Evolutionary conservation across 2,329 filamentous ascomycete genomes (phyloP), one percentile per base, ranked within the genome.

Genomic region (Annulohypoxylon truncatum): DNA sequence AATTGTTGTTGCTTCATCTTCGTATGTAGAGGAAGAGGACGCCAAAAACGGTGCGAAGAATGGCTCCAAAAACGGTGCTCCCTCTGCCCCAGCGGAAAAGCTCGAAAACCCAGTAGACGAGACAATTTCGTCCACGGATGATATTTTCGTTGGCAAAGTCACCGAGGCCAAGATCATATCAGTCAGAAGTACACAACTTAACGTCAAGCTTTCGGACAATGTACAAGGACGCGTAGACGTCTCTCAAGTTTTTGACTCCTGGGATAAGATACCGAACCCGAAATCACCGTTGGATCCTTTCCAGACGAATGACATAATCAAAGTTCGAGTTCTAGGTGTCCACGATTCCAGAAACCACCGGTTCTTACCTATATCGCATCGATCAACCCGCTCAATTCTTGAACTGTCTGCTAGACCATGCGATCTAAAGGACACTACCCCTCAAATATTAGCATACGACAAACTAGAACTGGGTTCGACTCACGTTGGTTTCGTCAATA

Each of bases 181-280:
- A 0, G 83, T 97, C 75, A 97, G 97, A 79, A 90, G 90, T 51
- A 97, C 95, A 0, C 96, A 99, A 77, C 83, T 98, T 59, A 98
- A 98, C 71, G 93, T 99, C 4, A 88, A 92, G 71, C 85, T 98
- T 53, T 91, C 93, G 44, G 93, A 96, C 75, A 93, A 94, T 69
- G 85, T 97, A 7, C 92, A 96, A 76, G 96, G 95, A n/a, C 92
- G 96, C 15, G 90, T 99, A 64, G 95, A 97, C 75, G 88, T 96
- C 4, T 96, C 96, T 0, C 93, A 98, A 77, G 81, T 94, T 10
- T 99, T 97, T 77, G 92, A 97, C 77, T 85, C 84, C 9, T 97
- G 92, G 90, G 91, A 96, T 48, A 90, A 95, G 44, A 96, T 99
- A 73, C 84, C 88, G 60, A 89, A 97, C 75, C 87, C 90, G 62